Evolutionary conservation across 176 grass and related monocot species (phyloP), one percentile per base, ranked within the genome.

Genomic region (Neostapfia colusana): DNA sequence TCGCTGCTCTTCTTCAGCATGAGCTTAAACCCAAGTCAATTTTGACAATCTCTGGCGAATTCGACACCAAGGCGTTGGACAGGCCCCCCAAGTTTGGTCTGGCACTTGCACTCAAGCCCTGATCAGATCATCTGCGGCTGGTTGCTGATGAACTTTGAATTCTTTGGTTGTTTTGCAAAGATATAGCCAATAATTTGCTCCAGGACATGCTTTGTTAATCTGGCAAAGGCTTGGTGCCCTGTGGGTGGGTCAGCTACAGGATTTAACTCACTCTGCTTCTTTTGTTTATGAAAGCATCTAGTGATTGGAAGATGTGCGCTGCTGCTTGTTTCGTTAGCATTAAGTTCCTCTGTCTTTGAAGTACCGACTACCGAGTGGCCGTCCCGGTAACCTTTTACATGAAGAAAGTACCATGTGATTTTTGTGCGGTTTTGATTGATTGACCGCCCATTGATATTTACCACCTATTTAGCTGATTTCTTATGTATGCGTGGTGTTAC

Each of bases 11-110:
- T 80, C 77, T 99, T 62, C 96, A 95, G 75, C 96, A 95, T 77
- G 89, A 99, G 79, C 31, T 99, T 63, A 92, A 89, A 44, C 85
- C 92, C 11, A 99, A 99, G 80, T 92, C 92, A 20, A 21, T 90
- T 63, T 86, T 95, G 57, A 99, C 96, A 20, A 83, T 99, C 85
- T 95, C 96, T 26, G 85, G 92, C 18, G 96, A 99, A 73, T 99
- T 95, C 15, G 92, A 99, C 45, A 87, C 96, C 40, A 99, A 95
- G 88, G 89, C 87, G 42, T 86, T 95, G 88, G 96, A 95, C 71
- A 88, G 80, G 44, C 18, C 92, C 64, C 96, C 92, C 45, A 95
- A 90, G 65, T 95, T 99, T 56, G 92, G 92, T 15, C 70, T 99
- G 40, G 83, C 85, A 31, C 81, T 99, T 41, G 65, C 85, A 36